These are phyloP conservation scores for Pleurotus ostreatus DNA, from an alignment of 768 basidiomycete species.

Conservation along the genomic window DNA sequence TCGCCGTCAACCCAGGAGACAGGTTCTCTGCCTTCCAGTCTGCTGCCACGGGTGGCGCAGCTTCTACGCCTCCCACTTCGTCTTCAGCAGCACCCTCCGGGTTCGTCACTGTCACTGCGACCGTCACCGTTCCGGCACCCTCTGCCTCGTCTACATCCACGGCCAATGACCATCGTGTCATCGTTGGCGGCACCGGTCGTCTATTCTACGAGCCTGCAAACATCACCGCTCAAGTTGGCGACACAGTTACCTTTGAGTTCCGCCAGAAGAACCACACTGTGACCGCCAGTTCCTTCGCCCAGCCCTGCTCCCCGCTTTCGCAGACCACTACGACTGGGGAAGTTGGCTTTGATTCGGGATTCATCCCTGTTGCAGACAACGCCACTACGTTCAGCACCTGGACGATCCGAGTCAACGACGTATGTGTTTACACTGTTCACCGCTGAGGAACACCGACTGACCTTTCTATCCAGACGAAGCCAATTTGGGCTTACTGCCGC, in stretches of 20 bases:
- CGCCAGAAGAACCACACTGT: conserved; percentile 47
- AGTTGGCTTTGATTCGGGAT: conserved; percentile 45
- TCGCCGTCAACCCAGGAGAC: conserved; percentile 58
- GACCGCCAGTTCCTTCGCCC: conserved; percentile 34
- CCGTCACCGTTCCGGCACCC: conserved; percentile 24
- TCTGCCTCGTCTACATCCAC: conserved; percentile 26
- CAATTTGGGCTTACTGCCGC: conserved; percentile 54
- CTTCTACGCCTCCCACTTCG: conserved; percentile 17
- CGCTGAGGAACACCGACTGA: neutral
- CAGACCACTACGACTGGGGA: conserved; percentile 38
- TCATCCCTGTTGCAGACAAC: conserved; percentile 40
- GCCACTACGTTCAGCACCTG: conserved; percentile 45
- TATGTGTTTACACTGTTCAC: conserved; percentile 18
- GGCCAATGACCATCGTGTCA: conserved; percentile 32
- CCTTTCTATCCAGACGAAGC: conserved; percentile 32
- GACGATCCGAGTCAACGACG: conserved; percentile 51
- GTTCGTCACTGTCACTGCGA: conserved; percentile 25
- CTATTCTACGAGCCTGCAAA: conserved; percentile 39
- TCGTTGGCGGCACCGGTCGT: conserved; percentile 37
- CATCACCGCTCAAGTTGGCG: conserved; percentile 41
- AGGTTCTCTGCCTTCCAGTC: conserved; percentile 52
- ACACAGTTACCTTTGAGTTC: conserved; percentile 48
- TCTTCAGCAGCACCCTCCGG: conserved; percentile 16
- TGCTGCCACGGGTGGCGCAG: conserved; percentile 35
- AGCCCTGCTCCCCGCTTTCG: conserved; percentile 38